Conservation (phyloP, 192 early-diverging fungal species). For the Radiomyces spectabilis region DNA sequence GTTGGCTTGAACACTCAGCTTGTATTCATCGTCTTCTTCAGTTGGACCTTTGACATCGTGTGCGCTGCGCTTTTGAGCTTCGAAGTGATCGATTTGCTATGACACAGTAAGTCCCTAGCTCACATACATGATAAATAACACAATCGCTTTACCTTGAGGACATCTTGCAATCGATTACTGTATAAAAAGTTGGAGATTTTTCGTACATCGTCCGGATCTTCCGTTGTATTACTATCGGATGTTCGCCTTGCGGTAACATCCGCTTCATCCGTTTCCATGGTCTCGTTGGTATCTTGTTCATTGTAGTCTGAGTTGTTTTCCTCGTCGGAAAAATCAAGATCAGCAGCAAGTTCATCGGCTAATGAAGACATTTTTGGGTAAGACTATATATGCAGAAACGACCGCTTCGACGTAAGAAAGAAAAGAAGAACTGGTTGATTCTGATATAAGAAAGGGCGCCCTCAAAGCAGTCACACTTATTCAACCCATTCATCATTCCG, state of each 20-base stretch:
- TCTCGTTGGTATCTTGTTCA: slow-evolving; percentile 27
- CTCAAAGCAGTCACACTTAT: no score
- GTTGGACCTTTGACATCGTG: slow-evolving; percentile 44
- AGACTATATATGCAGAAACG: no score
- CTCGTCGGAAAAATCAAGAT: slow-evolving; percentile 66
- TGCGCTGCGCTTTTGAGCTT: background rate
- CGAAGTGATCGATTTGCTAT: slow-evolving; percentile 23
- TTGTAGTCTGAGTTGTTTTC: slow-evolving; percentile 18
- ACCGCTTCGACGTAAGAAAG: no score
- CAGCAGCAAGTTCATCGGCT: slow-evolving; percentile 83
- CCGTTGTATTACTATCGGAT: slow-evolving; percentile 22
- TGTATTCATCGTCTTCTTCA: slow-evolving; percentile 87
- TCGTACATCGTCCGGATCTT: slow-evolving; percentile 43
- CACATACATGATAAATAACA: background rate
- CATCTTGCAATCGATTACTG: slow-evolving; percentile 48
- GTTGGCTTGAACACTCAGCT: slow-evolving; percentile 80
- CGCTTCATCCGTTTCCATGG: slow-evolving; percentile 43
- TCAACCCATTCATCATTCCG: no score
- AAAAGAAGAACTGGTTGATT: no score
- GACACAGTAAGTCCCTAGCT: background rate
- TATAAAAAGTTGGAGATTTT: slow-evolving; percentile 58
- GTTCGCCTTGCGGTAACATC: slow-evolving; percentile 39
- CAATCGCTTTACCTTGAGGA: slow-evolving; percentile 46
- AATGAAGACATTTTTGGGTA: slow-evolving; percentile 49
- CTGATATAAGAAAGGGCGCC: no score